phyloP scores from a whole-genome alignment of 73 alveolate species.

The Urostyla sp. region DNA sequence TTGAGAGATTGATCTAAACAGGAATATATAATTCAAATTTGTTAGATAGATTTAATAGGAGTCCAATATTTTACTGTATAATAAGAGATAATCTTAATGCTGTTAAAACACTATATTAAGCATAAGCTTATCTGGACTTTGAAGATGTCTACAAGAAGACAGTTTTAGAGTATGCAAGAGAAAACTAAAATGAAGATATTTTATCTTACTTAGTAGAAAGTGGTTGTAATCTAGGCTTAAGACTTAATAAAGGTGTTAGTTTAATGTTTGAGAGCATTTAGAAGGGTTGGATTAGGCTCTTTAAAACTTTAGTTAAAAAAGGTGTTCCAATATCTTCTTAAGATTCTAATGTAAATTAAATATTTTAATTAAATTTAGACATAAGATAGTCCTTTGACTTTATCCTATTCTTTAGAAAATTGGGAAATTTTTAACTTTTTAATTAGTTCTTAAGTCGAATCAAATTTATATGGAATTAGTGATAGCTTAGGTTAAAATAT shows the following conservation, averaged over 20 bases:
- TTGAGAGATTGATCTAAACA: background rate
- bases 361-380: background rate
- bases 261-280: constrained; percentile 13
- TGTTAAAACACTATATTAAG: background rate
- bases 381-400: background rate
- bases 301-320: constrained; percentile 23
- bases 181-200: constrained; percentile 4
- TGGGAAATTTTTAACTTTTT: constrained; percentile 8
- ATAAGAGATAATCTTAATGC: constrained; percentile 17
- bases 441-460: constrained; percentile 3
- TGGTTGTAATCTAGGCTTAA: constrained; percentile 29
- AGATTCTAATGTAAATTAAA: constrained; percentile 8
- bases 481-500: background rate
- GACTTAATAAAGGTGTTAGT: constrained; percentile 14
- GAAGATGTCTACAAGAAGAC: constrained; percentile 16
- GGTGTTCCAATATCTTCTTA: constrained; percentile 43
- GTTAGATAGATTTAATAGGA: constrained; percentile 21
- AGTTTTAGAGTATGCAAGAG: constrained; percentile 31
- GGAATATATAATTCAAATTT: constrained; percentile 27
- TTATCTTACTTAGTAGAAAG: constrained; percentile 11
- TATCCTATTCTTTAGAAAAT: constrained; percentile 10
- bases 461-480: background rate
- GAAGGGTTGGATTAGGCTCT: constrained; percentile 5
- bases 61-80: constrained; percentile 29
- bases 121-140: constrained; percentile 14